Percentiles rank a stretch among this genome's conserved stretches.
Evolutionary conservation across 768 basidiomycete genomes (phyloP).

Genomic region (Royoungia palumana): DNA sequence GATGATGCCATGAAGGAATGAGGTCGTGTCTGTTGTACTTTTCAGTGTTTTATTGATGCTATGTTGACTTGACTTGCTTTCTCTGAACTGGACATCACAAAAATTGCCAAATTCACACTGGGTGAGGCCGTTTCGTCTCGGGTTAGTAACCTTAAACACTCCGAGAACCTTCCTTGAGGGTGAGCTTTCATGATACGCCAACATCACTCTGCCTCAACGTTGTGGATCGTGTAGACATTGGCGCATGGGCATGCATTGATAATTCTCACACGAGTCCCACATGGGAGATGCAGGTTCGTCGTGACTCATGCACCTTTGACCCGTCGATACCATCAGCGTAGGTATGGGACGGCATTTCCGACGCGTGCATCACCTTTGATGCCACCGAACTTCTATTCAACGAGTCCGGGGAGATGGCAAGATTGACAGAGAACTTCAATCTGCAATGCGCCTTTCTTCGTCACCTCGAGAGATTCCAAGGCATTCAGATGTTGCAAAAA

Average conservation of each 20-base stretch:
- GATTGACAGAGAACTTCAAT: slow-evolving; percentile 59
- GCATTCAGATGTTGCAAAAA: slow-evolving; percentile 65
- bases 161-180: no score
- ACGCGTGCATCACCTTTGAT: slow-evolving; percentile 72
- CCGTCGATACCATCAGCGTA: slow-evolving; percentile 22
- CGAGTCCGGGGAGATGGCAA: slow-evolving; percentile 59
- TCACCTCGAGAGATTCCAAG: no score
- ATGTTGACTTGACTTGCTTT: no score
- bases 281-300: slow-evolving; percentile 78
- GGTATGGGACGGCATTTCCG: slow-evolving; percentile 93
- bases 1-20: slow-evolving; percentile 58
- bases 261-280: slow-evolving; percentile 63
- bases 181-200: neutral
- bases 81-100: no score
- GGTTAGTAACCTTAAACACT: no score
- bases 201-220: slow-evolving; percentile 1
- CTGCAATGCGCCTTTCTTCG: no score
- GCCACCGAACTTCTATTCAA: slow-evolving; percentile 41
- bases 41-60: no score
- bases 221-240: slow-evolving; percentile 52
- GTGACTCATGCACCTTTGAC: neutral
- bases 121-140: no score
- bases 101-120: no score
- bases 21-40: neutral
- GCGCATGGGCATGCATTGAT: slow-evolving; percentile 81